Evolutionary conservation across 495 filamentous ascomycete species (phyloP), one percentile per base, ranked within the genome.

Genomic region (Lindgomyces ingoldianus): DNA sequence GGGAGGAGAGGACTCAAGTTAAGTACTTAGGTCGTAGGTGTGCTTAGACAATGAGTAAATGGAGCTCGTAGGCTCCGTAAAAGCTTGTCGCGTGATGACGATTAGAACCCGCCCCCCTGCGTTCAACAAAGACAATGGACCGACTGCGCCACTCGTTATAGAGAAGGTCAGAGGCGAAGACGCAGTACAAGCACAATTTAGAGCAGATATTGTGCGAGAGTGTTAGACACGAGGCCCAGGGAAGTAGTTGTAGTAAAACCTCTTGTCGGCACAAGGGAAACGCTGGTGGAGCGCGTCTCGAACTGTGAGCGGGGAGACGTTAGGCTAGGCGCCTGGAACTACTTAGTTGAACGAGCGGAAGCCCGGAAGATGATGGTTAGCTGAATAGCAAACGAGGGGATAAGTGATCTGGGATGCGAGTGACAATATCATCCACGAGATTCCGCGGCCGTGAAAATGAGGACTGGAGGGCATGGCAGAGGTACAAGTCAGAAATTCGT

Each of bases 391-490:
- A 39, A 14, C 33, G 14, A 14, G 6, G 44, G 44, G 14, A n/a
- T 4, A 22, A 19, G 44, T 18, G 30, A 25, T 3, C 36, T 24
- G 29, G 57, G 21, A 4, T 49, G 44, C 55, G 60, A 62, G 45
- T 62, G 53, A 54, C 55, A 10, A 4, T 45, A 25, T 29, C 19
- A 52, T 29, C 33, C 50, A 14, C n/a, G 11, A 49, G 18, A 19
- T 26, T 62, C 60, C 60, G 60, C 60, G 60, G 60, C 60, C 60
- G 60, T 55, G 51, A 41, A n/a, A n/a, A n/a, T n/a, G n/a, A n/a
- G n/a, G n/a, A n/a, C n/a, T n/a, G n/a, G n/a, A n/a, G n/a, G n/a
- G n/a, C n/a, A n/a, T n/a, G n/a, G n/a, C n/a, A n/a, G 14, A 19
- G 21, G 26, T n/a, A 2, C 2, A 19, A 55, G 41, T 39, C n/a